Percentiles rank a stretch among this genome's conserved stretches.
Conservation (phyloP, 257 asterid species). For the Solanum pinnatisectum region DNA sequence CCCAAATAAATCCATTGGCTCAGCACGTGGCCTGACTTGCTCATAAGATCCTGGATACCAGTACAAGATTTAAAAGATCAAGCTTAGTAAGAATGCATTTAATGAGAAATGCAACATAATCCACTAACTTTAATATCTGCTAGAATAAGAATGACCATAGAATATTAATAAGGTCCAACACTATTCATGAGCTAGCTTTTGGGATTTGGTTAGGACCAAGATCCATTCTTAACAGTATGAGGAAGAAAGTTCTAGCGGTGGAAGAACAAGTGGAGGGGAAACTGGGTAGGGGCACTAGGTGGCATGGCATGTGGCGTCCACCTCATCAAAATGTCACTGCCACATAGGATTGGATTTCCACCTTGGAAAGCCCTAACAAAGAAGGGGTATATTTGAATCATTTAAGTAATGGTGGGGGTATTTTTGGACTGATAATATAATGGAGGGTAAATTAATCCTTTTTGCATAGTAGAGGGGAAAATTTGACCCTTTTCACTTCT, state of each 20-base stretch:
- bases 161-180: neutral
- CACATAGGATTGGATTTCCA: neutral
- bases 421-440: neutral
- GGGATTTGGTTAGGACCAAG: neutral
- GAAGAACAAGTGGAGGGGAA: neutral
- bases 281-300: neutral
- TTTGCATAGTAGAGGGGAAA: neutral
- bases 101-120: neutral
- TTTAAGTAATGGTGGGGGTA: neutral
- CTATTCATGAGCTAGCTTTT: neutral
- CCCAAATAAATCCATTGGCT: slow-evolving; percentile 90
- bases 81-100: neutral
- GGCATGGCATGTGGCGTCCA: fast-evolving
- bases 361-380: neutral
- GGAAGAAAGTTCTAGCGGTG: neutral
- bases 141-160: neutral
- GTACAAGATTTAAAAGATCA: neutral
- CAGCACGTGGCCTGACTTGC: slow-evolving; percentile 48
- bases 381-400: neutral
- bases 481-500: neutral
- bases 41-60: slow-evolving; percentile 40
- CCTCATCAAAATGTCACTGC: neutral
- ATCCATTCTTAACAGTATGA: neutral
- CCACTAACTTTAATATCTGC: neutral
- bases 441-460: neutral